Conservation (phyloP, 257 asterid genomes). For the Solanum gandarillasii region DNA sequence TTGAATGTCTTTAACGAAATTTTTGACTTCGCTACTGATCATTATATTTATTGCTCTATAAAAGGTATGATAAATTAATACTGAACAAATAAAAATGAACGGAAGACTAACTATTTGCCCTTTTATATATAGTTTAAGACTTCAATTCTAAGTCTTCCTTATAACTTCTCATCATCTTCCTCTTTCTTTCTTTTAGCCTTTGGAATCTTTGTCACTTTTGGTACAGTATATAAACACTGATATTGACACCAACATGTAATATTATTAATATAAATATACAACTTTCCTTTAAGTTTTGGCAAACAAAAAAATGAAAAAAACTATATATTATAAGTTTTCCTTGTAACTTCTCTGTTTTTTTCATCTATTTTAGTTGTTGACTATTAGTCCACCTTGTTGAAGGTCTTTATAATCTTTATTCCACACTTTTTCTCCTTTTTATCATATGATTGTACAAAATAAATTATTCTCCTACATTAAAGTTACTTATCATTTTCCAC, state of each 20-base stretch:
- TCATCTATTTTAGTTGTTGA: not conserved
- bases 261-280: not conserved
- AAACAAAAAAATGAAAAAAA: not conserved
- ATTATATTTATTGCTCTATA: too few relatives aligned
- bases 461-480: not conserved
- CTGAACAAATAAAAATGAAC: not conserved
- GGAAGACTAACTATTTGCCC: not conserved
- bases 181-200: not conserved
- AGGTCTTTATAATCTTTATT: not conserved
- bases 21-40: too few relatives aligned
- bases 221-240: not conserved
- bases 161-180: not conserved
- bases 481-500: not conserved
- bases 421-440: not conserved
- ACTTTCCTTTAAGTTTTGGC: not conserved
- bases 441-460: not conserved
- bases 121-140: not conserved
- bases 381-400: not conserved
- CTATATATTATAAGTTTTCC: not conserved
- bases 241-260: not conserved
- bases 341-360: not conserved
- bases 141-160: not conserved
- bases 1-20: too few relatives aligned
- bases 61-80: too few relatives aligned
- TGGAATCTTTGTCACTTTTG: not conserved